A percentile compares a stretch with the other conserved stretches of the same genome.
These are phyloP conservation scores for Alternaria gaisen DNA, from an alignment of 2,329 filamentous ascomycete species.

Conservation along the genomic window DNA sequence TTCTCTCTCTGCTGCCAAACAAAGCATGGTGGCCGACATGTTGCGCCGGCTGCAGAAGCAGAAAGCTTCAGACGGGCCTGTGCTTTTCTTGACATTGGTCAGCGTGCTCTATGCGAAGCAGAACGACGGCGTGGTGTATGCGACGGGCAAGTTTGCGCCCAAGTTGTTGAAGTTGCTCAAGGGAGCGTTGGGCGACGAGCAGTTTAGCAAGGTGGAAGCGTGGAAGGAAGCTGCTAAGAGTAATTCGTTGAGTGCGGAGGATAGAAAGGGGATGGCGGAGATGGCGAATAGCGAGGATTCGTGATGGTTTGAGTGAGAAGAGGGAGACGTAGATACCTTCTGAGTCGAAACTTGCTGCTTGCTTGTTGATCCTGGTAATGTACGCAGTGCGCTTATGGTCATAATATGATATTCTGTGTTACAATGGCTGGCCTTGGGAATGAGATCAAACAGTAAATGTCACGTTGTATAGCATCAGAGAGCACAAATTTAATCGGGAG, in stretches of 20 bases:
- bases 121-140: constrained; percentile 48
- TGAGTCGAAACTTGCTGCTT: no score
- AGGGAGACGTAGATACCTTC: no score
- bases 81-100: constrained; percentile 50
- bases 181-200: constrained; percentile 24
- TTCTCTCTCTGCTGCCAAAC: constrained; percentile 32
- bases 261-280: constrained; percentile 45
- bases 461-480: neutral
- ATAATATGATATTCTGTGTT: no score
- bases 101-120: constrained; percentile 45
- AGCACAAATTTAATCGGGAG: neutral
- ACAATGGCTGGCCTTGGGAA: rapidly evolving
- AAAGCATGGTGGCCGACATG: constrained; percentile 43
- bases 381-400: no score
- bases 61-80: constrained; percentile 45
- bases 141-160: constrained; percentile 53
- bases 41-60: constrained; percentile 46
- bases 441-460: neutral
- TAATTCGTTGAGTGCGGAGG: constrained; percentile 40
- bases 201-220: constrained; percentile 43
- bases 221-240: constrained; percentile 52
- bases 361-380: no score
- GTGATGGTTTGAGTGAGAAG: no score
- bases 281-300: constrained; percentile 26
- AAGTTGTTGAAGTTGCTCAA: constrained; percentile 51